Evolutionary conservation across 1,284 basidiomycete genomes (phyloP).

Genomic region (Anthracocystis walkeri): DNA sequence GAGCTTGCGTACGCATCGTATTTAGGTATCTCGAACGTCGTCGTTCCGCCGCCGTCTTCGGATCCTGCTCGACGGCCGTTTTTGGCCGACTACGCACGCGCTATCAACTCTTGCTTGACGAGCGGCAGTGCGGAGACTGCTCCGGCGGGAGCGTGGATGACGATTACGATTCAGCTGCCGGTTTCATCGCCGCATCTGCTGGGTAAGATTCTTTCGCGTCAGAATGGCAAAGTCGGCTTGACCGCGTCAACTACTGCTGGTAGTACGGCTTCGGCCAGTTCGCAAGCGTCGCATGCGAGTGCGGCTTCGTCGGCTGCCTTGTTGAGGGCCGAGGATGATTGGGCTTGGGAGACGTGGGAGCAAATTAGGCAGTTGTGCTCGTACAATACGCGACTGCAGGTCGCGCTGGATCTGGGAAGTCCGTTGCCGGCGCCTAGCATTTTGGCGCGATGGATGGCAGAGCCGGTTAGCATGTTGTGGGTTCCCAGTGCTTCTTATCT

Average conservation of each 20-base stretch:
- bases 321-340: slow-evolving; percentile 76
- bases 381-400: slow-evolving; percentile 79
- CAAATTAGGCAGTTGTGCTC: slow-evolving; percentile 87
- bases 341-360: slow-evolving; percentile 96
- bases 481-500: slow-evolving; percentile 91
- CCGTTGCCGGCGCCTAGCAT: slow-evolving; percentile 76
- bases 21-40: slow-evolving; percentile 83
- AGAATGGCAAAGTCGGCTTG: slow-evolving; percentile 35
- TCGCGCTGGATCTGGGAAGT: slow-evolving; percentile 88
- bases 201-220: slow-evolving; percentile 51
- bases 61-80: slow-evolving; percentile 74
- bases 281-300: slow-evolving; percentile 39
- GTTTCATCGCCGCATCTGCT: slow-evolving; percentile 60
- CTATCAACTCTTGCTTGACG: slow-evolving; percentile 72
- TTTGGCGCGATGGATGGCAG: slow-evolving; percentile 87
- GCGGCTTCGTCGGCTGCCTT: slow-evolving; percentile 72
- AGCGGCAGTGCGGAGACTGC: slow-evolving; percentile 57
- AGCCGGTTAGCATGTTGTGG: slow-evolving; percentile 87
- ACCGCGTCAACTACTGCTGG: slow-evolving; percentile 42
- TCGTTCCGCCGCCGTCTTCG: slow-evolving; percentile 91
- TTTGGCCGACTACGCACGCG: slow-evolving; percentile 91
- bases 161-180: slow-evolving; percentile 61
- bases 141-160: slow-evolving; percentile 59
- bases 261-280: slow-evolving; percentile 38
- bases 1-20: slow-evolving; percentile 94